These are phyloP conservation scores for Thraustotheca clavata DNA, from an alignment of 352 stramenopile species.

Conservation along the genomic window DNA sequence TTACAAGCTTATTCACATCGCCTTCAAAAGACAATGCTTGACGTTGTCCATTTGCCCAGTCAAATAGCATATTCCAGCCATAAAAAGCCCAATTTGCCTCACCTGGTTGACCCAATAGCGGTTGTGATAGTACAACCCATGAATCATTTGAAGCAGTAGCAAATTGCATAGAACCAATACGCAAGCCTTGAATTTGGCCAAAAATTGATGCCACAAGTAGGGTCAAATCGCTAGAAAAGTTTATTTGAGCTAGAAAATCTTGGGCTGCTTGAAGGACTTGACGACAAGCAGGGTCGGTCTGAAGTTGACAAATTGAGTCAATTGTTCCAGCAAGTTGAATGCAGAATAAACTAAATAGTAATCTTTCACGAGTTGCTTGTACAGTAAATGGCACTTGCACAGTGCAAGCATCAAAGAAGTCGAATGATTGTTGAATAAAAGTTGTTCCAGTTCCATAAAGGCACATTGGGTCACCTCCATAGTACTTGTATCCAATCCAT, in stretches of 20 bases:
- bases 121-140: not conserved
- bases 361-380: not conserved
- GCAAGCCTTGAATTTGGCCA: not conserved
- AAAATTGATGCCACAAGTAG: not conserved
- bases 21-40: constrained; percentile 15
- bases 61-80: not conserved
- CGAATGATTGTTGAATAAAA: constrained; percentile 9
- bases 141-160: not conserved
- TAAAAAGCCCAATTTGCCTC: not conserved
- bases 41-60: not conserved
- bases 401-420: not conserved
- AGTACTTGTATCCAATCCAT: not conserved
- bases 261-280: not conserved
- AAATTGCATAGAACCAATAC: constrained; percentile 9
- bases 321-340: not conserved
- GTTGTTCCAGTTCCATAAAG: not conserved
- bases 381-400: not conserved
- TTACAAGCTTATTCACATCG: not conserved
- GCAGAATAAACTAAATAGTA: not conserved
- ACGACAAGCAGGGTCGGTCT: not conserved
- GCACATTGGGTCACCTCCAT: constrained; percentile 5
- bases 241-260: not conserved
- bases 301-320: not conserved
- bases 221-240: not conserved
- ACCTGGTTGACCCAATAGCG: not conserved